Conservation (phyloP, 495 filamentous ascomycete genomes). For the Daldinia decipiens region DNA sequence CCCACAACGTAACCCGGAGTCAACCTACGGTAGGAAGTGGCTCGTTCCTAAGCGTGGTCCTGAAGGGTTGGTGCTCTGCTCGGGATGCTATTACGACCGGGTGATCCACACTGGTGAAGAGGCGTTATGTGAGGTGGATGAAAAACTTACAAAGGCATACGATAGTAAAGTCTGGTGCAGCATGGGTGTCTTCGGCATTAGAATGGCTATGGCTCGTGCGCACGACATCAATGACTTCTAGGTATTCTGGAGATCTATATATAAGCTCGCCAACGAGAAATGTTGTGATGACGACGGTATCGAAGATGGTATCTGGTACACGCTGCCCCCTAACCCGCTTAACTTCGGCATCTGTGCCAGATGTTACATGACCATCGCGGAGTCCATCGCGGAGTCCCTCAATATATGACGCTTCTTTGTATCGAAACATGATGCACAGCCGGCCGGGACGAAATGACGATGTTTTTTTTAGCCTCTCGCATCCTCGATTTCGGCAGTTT, state of each 20-base stretch:
- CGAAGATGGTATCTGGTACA: background rate
- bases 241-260: background rate
- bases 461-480: background rate
- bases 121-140: conserved; percentile 31
- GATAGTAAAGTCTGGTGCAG: conserved; percentile 27
- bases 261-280: background rate
- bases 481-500: conserved; percentile 20
- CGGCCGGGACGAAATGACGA: background rate
- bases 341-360: background rate
- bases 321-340: background rate
- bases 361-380: background rate
- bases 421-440: background rate
- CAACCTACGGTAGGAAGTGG: conserved; percentile 45
- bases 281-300: background rate
- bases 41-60: conserved; percentile 46
- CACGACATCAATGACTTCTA: background rate
- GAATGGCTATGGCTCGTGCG: background rate
- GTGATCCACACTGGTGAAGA: conserved; percentile 49
- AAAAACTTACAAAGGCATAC: conserved; percentile 22
- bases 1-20: conserved; percentile 20
- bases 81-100: conserved; percentile 52
- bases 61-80: conserved; percentile 47
- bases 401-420: background rate
- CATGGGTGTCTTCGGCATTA: background rate
- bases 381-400: background rate